Evolutionary conservation across 768 basidiomycete species (phyloP), one percentile per base, ranked within the genome.

Genomic region (Mycena chlorophos): DNA sequence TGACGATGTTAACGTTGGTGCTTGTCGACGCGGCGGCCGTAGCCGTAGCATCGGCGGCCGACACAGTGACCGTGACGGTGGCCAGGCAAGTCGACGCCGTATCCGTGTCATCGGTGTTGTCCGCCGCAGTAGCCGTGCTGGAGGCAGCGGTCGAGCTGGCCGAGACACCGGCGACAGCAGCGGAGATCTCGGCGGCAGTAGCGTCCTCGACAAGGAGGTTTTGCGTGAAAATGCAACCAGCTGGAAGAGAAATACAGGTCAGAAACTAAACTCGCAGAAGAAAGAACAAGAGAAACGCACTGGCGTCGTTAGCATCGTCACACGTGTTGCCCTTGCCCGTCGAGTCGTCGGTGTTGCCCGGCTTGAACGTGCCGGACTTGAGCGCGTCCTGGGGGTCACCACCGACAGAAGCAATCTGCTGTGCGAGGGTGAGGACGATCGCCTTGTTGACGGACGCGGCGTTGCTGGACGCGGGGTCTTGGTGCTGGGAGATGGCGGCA

Each of bases 381-480:
- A 87, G 68, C 5, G 85, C 84, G 52, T 79, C 75, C 49, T 70
- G 75, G 17, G 84, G 81, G 66, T 86, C 69, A 13, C 84, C 86
- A 49, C 85, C 86, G n/a, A 88, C 71, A n/a, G 74, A 62, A 4
- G 79, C 75, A 52, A 87, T 86, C 65, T 86, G 84, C 65, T 78
- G 73, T n/a, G 86, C 85, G 29, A 86, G 78, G 53, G 78, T 80
- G 47, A 87, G 79, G 6, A 70, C 73, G 60, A 87, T 83, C 4
- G 78, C 82, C 69, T 87, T 87, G 78, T 87, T 88, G 20, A 74
- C 69, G 1, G 79, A 75, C 12, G 81, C 80, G 12, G 86, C 86
- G 61, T 75, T 75, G 14, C 69, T 22, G 0, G 83, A 85, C 22
- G 86, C 86, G 34, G 86, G 84, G 60, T 87, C 86, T 77, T 84